Percentiles rank a stretch among this genome's conserved stretches.
These are phyloP conservation scores for Flammula alnicola DNA, from an alignment of 1,284 basidiomycete genomes.

Conservation along the genomic window DNA sequence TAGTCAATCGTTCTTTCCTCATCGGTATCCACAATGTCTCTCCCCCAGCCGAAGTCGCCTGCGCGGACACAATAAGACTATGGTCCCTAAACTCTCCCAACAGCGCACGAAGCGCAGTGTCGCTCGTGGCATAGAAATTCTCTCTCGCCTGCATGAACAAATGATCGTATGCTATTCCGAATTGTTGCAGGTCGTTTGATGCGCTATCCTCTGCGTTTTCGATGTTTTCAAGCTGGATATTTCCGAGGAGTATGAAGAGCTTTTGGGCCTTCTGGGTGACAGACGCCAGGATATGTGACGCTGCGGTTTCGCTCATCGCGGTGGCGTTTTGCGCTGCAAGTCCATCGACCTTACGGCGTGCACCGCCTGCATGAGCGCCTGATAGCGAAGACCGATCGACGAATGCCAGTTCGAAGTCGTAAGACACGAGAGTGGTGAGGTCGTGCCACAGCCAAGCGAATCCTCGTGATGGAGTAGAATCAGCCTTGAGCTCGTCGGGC, in stretches of 20 bases:
- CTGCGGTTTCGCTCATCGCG: constrained; percentile 79
- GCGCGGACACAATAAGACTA: constrained; percentile 67
- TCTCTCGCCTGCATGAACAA: constrained; percentile 73
- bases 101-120: constrained; percentile 80
- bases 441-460: constrained; percentile 91
- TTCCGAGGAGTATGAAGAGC: constrained; percentile 72
- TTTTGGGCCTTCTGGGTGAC: constrained; percentile 88
- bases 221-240: constrained; percentile 65
- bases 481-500: constrained; percentile 29
- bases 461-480: constrained; percentile 50
- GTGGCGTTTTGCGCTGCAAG: constrained; percentile 37
- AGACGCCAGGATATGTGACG: constrained; percentile 81
- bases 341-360: constrained; percentile 39
- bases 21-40: constrained; percentile 85
- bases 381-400: constrained; percentile 67
- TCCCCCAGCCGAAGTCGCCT: constrained; percentile 49
- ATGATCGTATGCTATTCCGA: constrained; percentile 65
- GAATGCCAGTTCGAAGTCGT: constrained; percentile 77
- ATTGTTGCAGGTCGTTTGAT: constrained; percentile 44
- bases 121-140: constrained; percentile 86
- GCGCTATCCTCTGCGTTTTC: constrained; percentile 41
- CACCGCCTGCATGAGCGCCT: constrained; percentile 52
- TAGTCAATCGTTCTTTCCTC: constrained; percentile 65
- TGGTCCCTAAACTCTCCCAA: constrained; percentile 92
- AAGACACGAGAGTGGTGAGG: constrained; percentile 80